A percentile compares a stretch with the other conserved stretches of the same genome.
Evolutionary conservation across 345 rosid genomes (phyloP).

Genomic region (Gynandropsis gynandra): DNA sequence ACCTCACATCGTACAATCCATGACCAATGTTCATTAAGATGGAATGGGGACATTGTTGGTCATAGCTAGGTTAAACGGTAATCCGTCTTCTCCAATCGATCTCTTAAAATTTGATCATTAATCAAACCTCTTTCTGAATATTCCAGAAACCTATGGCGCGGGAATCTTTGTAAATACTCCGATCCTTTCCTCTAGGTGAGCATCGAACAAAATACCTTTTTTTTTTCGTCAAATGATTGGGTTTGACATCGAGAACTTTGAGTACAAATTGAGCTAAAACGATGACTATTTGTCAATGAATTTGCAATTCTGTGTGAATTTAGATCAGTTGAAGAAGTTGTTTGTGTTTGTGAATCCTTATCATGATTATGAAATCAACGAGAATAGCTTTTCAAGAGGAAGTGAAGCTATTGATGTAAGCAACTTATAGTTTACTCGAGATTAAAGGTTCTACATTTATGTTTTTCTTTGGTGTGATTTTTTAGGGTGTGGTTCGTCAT

Average conservation of each 20-base stretch:
- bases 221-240: too few species aligned
- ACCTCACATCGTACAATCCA: too few species aligned
- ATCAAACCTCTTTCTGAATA: slow-evolving; percentile 58
- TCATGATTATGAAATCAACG: slow-evolving; percentile 74
- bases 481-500: background rate
- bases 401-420: slow-evolving; percentile 77
- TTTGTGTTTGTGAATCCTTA: slow-evolving; percentile 71
- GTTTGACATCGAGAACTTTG: too few species aligned
- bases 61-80: too few species aligned
- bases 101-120: too few species aligned
- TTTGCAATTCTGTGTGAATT: background rate
- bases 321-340: slow-evolving; percentile 71
- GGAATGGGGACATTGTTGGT: too few species aligned
- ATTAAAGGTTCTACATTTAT: slow-evolving; percentile 47
- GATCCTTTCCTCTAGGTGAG: slow-evolving; percentile 67
- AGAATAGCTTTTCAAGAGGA: slow-evolving; percentile 49
- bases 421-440: slow-evolving; percentile 53
- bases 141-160: slow-evolving; percentile 53
- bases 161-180: slow-evolving; percentile 42
- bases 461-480: background rate
- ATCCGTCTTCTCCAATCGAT: too few species aligned
- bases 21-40: too few species aligned
- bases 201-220: background rate
- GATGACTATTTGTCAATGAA: slow-evolving; percentile 3
- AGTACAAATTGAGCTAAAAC: too few species aligned